Percentiles rank a stretch among this genome's conserved stretches.
phyloP scores from a whole-genome alignment of 2,329 filamentous ascomycete species.

The Chaetomium globosum region DNA sequence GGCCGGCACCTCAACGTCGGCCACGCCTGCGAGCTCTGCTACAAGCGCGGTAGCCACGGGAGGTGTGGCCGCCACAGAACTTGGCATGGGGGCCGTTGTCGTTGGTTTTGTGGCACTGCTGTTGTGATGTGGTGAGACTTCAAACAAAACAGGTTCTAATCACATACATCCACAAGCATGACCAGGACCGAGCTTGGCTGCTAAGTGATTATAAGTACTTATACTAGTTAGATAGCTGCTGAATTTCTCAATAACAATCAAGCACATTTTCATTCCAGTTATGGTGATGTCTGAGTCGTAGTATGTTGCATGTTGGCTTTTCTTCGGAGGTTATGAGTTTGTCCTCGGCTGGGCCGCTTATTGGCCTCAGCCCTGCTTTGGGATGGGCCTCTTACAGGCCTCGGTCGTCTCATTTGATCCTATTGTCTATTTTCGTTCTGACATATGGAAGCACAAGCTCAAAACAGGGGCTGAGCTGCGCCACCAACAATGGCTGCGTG shows the following conservation, averaged over 20 bases:
- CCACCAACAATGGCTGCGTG: background rate
- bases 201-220: no score
- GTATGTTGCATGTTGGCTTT: no score
- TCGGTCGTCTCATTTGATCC: background rate
- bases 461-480: background rate
- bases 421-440: background rate
- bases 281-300: background rate
- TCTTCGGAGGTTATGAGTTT: background rate
- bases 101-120: background rate
- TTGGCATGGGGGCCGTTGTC: background rate
- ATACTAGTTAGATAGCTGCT: no score
- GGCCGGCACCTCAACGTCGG: background rate
- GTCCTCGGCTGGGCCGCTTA: background rate
- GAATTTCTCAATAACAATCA: no score
- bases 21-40: background rate
- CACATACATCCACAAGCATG: no score
- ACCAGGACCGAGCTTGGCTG: no score
- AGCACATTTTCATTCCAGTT: no score
- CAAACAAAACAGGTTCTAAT: no score
- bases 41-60: slow-evolving; percentile 2
- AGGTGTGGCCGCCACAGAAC: background rate
- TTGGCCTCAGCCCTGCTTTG: background rate
- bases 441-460: background rate
- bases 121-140: background rate
- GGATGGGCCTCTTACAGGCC: background rate